Evolutionary conservation across 2,329 filamentous ascomycete genomes (phyloP).

Genomic region (Colletotrichum brevisporum): DNA sequence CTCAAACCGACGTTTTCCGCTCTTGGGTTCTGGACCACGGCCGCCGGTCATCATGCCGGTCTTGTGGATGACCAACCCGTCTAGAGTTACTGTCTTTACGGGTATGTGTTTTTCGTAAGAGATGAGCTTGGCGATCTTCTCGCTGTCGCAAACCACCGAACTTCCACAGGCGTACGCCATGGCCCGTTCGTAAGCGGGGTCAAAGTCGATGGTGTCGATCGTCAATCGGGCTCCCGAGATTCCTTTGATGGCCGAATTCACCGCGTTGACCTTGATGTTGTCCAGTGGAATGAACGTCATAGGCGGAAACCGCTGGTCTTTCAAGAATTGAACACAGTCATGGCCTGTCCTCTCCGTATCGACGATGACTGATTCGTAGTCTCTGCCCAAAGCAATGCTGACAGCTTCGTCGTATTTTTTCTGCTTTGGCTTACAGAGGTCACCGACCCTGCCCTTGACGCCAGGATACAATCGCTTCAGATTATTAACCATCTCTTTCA

Average conservation of each 20-base stretch:
- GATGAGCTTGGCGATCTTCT: constrained; percentile 89
- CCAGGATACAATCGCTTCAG: constrained; percentile 93
- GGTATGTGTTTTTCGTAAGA: constrained; percentile 88
- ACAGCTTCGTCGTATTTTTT: constrained; percentile 97
- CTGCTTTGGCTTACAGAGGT: constrained; percentile 95
- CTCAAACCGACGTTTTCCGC: constrained; percentile 86
- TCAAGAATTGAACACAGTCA: constrained; percentile 94
- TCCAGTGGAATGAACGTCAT: constrained; percentile 97
- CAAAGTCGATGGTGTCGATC: constrained; percentile 97
- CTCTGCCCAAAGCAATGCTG: constrained; percentile 89
- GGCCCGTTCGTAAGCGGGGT: constrained; percentile 87
- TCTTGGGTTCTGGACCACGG: constrained; percentile 81
- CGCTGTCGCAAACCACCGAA: constrained; percentile 91
- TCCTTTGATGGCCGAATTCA: constrained; percentile 92
- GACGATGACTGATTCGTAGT: constrained; percentile 95
- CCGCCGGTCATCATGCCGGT: constrained; percentile 97
- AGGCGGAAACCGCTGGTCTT: constrained; percentile 87
- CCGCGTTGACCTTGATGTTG: constrained; percentile 94
- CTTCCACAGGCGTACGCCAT: constrained; percentile 96
- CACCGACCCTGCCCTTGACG: constrained; percentile 89
- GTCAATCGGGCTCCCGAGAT: constrained; percentile 89
- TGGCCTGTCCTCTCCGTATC: constrained; percentile 95
- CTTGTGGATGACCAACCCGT: constrained; percentile 98
- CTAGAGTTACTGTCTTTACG: constrained; percentile 93
- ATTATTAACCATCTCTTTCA: constrained; percentile 86